Evolutionary conservation across 768 basidiomycete species (phyloP).

Genomic region (Porphyrellus cyaneotinctus): DNA sequence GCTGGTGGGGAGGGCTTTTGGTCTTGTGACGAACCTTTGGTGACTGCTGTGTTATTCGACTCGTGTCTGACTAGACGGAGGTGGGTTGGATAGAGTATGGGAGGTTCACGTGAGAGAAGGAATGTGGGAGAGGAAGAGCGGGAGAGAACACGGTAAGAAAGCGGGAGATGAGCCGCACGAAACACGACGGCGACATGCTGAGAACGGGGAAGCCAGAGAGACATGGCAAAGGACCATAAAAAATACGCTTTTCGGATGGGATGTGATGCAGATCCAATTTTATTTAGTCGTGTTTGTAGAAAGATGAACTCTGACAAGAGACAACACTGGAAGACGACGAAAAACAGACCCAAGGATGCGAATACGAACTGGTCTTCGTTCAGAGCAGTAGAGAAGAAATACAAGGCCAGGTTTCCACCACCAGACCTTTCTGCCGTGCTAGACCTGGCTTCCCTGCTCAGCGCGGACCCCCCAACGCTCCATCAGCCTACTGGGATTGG

Average conservation of each 20-base stretch:
- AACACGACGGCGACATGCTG: conserved; percentile 41
- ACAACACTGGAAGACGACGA: conserved; percentile 58
- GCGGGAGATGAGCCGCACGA: conserved; percentile 30
- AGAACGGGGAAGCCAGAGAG: conserved; percentile 70
- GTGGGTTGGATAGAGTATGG: conserved; percentile 13
- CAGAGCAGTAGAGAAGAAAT: conserved; percentile 73
- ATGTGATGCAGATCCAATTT: neutral
- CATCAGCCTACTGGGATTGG: conserved; percentile 5
- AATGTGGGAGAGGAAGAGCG: conserved; percentile 18
- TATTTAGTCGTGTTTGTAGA: conserved; percentile 30
- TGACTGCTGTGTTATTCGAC: conserved; percentile 8
- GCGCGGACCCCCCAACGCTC: conserved; percentile 5
- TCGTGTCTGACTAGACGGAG: conserved; percentile 8
- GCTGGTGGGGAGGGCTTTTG: conserved; percentile 48
- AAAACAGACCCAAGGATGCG: conserved; percentile 41
- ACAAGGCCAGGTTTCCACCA: conserved; percentile 75
- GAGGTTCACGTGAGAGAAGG: conserved; percentile 18
- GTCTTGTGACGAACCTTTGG: conserved; percentile 32
- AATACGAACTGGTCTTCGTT: conserved; percentile 71
- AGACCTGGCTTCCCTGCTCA: conserved; percentile 51
- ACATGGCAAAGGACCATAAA: conserved; percentile 52
- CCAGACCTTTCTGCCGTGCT: conserved; percentile 67
- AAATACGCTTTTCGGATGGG: too few species aligned
- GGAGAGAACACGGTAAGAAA: conserved; percentile 8
- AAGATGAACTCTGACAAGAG: conserved; percentile 41